Evolutionary conservation across 176 grass and related monocot species (phyloP), one percentile per base, ranked within the genome.

Genomic region (Urochloa ruziziensis): DNA sequence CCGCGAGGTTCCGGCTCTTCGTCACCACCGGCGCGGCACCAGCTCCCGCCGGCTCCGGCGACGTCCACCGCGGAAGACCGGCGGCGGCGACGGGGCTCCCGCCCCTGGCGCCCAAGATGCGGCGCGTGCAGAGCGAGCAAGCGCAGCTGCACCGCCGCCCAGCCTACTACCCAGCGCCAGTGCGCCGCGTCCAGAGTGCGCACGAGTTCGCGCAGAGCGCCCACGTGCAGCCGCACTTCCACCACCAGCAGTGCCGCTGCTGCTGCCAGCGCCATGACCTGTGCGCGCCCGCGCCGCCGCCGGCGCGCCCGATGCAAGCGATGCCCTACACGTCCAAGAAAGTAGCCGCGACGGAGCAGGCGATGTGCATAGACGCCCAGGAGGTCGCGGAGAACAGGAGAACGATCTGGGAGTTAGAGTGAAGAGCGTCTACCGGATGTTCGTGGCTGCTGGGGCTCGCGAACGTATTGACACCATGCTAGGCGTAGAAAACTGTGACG

Each of bases 1-100:
- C 27, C 18, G 58, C 80, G 27, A 28, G 7, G 4, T 84, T 91
- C 74, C 69, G 84, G 15, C 46, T 87, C 2, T 91, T 87, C 80
- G 54, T 91, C 80, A 68, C 60, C 40, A 17, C 85, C 40, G 18
- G 21, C 16, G 19, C 53, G 6, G 0, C 48, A 3, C 7, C 53
- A 53, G 2, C 23, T 10, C 19, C 33, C 32, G 0, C 12, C 21
- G n/a, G n/a, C n/a, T n/a, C n/a, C 6, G n/a, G 16, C 62, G 33
- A 11, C 4, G 62, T 5, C 39, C 61, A 16, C 28, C 8, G 36
- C 30, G 16, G 43, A 21, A 35, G 78, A 28, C 2, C 32, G 56
- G 1, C 56, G 10, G 30, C 68, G 14, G 1, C n/a, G n/a, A n/a
- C 62, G 0, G 77, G 69, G 42, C 51, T 48, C 7, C 70, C 61